phyloP scores from a whole-genome alignment of 2,329 filamentous ascomycete species.

The Zymoseptoria crescenta region DNA sequence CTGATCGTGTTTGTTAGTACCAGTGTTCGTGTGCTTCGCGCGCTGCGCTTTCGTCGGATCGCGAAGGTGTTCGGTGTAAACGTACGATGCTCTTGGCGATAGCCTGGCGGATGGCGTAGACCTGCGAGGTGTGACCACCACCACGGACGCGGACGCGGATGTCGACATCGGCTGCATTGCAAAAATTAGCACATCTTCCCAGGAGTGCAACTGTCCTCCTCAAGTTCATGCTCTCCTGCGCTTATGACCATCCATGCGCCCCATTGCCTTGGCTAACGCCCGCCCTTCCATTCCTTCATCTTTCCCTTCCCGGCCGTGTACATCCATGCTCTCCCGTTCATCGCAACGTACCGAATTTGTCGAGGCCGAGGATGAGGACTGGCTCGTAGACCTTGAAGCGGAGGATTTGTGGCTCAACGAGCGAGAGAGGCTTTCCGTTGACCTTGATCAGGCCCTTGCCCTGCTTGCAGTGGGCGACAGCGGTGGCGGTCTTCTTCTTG shows the following conservation, averaged over 20 bases:
- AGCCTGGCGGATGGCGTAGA: slow-evolving; percentile 98
- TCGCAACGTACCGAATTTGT: slow-evolving; percentile 70
- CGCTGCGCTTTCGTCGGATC: neutral
- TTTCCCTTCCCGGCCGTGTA: neutral
- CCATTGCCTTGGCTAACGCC: slow-evolving; percentile 1
- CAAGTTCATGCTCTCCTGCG: slow-evolving; percentile 1
- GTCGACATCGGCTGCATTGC: slow-evolving; percentile 64
- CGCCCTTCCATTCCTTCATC: slow-evolving; percentile 1
- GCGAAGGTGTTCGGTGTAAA: slow-evolving; percentile 15
- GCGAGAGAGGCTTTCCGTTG: slow-evolving; percentile 90
- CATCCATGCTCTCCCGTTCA: neutral
- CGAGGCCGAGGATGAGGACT: slow-evolving; percentile 88
- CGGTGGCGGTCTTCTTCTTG: slow-evolving; percentile 64
- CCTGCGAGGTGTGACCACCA: slow-evolving; percentile 95
- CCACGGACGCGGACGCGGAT: slow-evolving; percentile 94
- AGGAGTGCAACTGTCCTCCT: slow-evolving; percentile 2
- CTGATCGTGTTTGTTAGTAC: slow-evolving; percentile 18
- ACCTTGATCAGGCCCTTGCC: slow-evolving; percentile 94
- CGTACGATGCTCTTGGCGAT: slow-evolving; percentile 85
- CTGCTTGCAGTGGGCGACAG: slow-evolving; percentile 89
- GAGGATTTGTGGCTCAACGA: slow-evolving; percentile 93
- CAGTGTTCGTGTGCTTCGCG: neutral
- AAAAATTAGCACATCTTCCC: slow-evolving; percentile 17
- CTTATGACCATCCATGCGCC: neutral
- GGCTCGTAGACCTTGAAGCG: slow-evolving; percentile 99